These are phyloP conservation scores for Vitis hybrid DNA, from an alignment of 177 flowering plant species.

Conservation along the genomic window DNA sequence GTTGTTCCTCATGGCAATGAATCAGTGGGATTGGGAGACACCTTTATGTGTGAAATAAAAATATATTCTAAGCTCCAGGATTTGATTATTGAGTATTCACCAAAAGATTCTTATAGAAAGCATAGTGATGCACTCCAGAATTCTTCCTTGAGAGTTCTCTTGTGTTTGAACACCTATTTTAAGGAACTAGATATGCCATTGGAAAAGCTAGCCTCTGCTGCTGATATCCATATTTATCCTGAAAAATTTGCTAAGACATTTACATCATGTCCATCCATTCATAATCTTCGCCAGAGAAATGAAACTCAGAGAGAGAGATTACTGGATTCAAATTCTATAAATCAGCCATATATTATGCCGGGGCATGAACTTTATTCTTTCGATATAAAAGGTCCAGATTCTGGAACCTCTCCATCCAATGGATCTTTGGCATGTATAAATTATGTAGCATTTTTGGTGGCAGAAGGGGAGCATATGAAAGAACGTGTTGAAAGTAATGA, in stretches of 20 bases:
- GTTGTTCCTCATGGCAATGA: constrained; percentile 20
- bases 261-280: constrained; percentile 33
- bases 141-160: constrained; percentile 65
- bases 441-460: constrained; percentile 52
- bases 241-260: constrained; percentile 43
- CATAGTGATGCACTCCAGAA: constrained; percentile 71
- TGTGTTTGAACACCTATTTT: constrained; percentile 63
- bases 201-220: constrained; percentile 39
- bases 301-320: constrained; percentile 19
- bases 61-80: constrained; percentile 55
- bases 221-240: constrained; percentile 36
- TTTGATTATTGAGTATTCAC: constrained; percentile 53
- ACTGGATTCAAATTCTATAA: constrained; percentile 11
- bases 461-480: constrained; percentile 38
- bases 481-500: constrained; percentile 67
- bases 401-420: constrained; percentile 51
- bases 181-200: constrained; percentile 38
- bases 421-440: constrained; percentile 68
- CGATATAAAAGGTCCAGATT: constrained; percentile 50
- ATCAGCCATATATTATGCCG: constrained; percentile 4
- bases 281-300: constrained; percentile 18
- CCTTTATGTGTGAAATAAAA: constrained; percentile 63
- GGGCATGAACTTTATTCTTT: constrained; percentile 25
- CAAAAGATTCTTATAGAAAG: constrained; percentile 55
- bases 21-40: constrained; percentile 20